Base-by-base conservation (phyloP, 2,329 filamentous ascomycete genomes). In the Orbilia ellipsospora region DNA sequence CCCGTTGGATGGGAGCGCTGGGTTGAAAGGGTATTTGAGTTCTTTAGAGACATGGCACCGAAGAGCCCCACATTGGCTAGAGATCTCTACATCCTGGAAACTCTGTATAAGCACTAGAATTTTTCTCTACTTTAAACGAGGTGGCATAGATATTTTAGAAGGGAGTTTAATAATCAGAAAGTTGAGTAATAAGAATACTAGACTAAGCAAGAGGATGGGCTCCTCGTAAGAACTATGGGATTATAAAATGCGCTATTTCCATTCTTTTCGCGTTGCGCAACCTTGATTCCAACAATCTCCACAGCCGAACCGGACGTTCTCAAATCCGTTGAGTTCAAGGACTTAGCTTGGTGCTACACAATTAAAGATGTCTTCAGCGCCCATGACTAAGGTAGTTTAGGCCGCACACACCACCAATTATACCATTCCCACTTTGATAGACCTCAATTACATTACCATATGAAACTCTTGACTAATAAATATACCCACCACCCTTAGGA, bases 51-150 rank as follows among this genome's bases (percentile, higher is more conserved):
- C 12, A 75, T 75, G 59, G 64, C 64, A n/a, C 64, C 52, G 15
- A 60, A 69, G 13, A 75, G 72, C 36, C 72, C 72, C 31, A 69
- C 72, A 3, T 31, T 75, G 36, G 63, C 51, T 4, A 64, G 72
- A 15, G 72, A 75, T 61, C 36, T 75, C 36, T 75, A 69, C 45
- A 69, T 75, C 12, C 13, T 75, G 4, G 72, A 75, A 16, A 44
- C 57, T 28, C 31, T 75, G 23, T 75, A 75, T 56, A 54, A 52
- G 18, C 48, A 52, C 16, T 52, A 23, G 12, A 48, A 1, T 36
- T 36, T 10, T 36, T 36, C 5, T 36, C 6, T 36, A 36, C 10
- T 36, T 7, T 36, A 36, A 36, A 7, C 31, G 31, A 36, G 5
- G 31, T 23, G 23, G 23, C 23, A 23, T 10, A 36, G 31, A 36